Evolutionary conservation across 352 stramenopile species (phyloP), one percentile per base, ranked within the genome.

Genomic region (Globisporangium emineosum): DNA sequence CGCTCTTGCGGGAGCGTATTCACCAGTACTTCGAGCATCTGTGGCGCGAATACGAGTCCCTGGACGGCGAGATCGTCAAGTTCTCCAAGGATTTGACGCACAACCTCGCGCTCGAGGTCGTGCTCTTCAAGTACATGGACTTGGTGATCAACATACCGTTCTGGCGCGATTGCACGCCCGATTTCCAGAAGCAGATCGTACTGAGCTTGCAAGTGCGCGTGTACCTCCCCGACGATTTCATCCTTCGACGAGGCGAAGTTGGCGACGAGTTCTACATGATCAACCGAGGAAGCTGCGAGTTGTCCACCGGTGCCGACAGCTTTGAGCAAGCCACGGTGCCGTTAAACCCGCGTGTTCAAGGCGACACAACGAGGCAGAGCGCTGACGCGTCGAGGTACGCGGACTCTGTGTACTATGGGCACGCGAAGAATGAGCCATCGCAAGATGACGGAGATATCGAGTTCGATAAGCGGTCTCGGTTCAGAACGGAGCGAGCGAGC

Each of bases 21-120:
- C 78, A 88, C 37, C 77, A 88, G 45, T 90, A 89, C 47, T 92
- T 86, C 57, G 78, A 83, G 55, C 81, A 90, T 58, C 50, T 90
- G 15, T 89, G 78, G 77, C 65, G 70, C 29, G 78, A 92, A 60
- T 88, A 90, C 58, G 74, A 90, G 57, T 83, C 75, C 8, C 60
- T 90, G 5, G 79, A 90, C 33, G 78, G 78, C 3, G 73, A 83
- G 3, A 64, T 87, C 43, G 72, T 66, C 12, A 63, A 64, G 15
- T 88, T 92, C 51, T 68, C 76, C 1, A 82, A 85, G 43, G 74
- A 87, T 3, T 60, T 92, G 6, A 76, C 73, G 6, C 78, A 88
- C 53, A 91, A 82, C 23, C 72, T 91, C 1, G 76, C 72, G 21
- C 78, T 86, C 1, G 81, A 92, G 53, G 76, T 90, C 53, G 76